Conservation (phyloP, 2,329 filamentous ascomycete species). For the Arachnomyces sp. region DNA sequence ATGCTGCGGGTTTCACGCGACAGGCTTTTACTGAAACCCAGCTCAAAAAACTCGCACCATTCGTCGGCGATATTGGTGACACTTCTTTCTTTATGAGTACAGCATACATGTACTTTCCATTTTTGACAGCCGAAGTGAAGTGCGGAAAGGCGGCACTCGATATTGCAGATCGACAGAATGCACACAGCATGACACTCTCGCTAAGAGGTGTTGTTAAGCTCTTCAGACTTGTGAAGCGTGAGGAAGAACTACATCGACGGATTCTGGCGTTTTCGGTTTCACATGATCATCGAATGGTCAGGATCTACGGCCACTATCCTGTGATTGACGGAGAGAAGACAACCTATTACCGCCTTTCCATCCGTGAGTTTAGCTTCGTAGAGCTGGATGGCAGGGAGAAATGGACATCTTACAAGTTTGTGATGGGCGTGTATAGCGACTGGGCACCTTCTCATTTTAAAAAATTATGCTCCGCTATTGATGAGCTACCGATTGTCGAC, state of each 20-base stretch:
- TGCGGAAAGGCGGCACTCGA: conserved; percentile 17
- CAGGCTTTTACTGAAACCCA: conserved; percentile 29
- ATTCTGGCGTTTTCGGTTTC: conserved; percentile 18
- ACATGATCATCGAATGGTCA: conserved; percentile 16
- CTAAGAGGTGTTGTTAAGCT: conserved; percentile 34
- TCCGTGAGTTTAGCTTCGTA: conserved; percentile 29
- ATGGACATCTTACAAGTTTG: conserved; percentile 32
- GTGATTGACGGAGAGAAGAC: conserved; percentile 10
- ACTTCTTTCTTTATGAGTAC: conserved; percentile 5
- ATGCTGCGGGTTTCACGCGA: conserved; percentile 27
- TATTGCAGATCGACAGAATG: conserved; percentile 22
- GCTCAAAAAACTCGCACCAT: conserved; percentile 23
- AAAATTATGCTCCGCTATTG: conserved; percentile 31
- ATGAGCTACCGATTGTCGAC: conserved; percentile 15
- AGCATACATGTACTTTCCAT: conserved; percentile 20
- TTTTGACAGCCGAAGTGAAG: conserved; percentile 20
- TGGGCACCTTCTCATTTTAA: too few relatives aligned
- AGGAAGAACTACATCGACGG: conserved; percentile 13
- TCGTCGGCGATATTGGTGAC: conserved; percentile 13
- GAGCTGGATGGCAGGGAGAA: conserved; percentile 26
- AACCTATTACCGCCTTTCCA: conserved; percentile 19
- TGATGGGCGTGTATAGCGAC: conserved; percentile 29
- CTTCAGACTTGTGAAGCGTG: conserved; percentile 20
- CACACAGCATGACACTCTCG: conserved; percentile 26
- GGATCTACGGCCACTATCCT: conserved; percentile 19